These are phyloP conservation scores for Trichoderma atrobrunneum DNA, from an alignment of 2,329 filamentous ascomycete species.

Conservation along the genomic window DNA sequence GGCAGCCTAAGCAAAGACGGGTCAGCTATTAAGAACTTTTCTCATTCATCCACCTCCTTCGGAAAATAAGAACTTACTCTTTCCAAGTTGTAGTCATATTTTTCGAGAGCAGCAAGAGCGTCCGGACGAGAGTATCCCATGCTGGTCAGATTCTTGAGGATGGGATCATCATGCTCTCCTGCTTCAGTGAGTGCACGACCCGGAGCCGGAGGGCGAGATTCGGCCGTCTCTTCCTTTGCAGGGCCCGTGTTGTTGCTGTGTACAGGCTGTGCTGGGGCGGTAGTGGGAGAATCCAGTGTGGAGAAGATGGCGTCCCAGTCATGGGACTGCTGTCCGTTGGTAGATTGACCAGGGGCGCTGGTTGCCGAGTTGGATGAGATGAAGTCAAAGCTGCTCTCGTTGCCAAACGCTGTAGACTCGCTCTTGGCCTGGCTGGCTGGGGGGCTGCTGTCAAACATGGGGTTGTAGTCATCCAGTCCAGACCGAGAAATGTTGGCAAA, in stretches of 20 bases:
- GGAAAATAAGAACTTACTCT: slow-evolving; percentile 59
- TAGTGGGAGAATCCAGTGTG: slow-evolving; percentile 61
- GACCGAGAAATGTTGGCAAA: slow-evolving; percentile 72
- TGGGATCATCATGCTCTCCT: slow-evolving; percentile 84
- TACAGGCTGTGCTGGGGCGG: slow-evolving; percentile 27
- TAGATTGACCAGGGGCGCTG: slow-evolving; percentile 37
- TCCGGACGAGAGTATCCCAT: slow-evolving; percentile 82
- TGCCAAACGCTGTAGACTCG: slow-evolving; percentile 51
- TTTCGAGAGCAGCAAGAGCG: slow-evolving; percentile 79
- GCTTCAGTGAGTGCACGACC: slow-evolving; percentile 70
- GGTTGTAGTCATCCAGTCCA: slow-evolving; percentile 74
- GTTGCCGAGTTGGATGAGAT: slow-evolving; percentile 39
- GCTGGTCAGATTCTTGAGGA: slow-evolving; percentile 80
- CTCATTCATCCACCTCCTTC: not conserved
- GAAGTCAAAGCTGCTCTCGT: slow-evolving; percentile 60
- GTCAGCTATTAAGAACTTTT: not conserved
- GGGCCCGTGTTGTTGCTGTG: slow-evolving; percentile 3
- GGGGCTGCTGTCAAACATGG: slow-evolving; percentile 72
- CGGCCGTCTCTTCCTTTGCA: slow-evolving; percentile 21
- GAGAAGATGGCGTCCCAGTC: slow-evolving; percentile 97
- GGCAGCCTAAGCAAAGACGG: slow-evolving; percentile 42
- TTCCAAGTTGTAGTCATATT: slow-evolving; percentile 94
- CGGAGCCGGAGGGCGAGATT: slow-evolving; percentile 29
- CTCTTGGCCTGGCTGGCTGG: slow-evolving; percentile 53
- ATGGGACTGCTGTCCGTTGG: slow-evolving; percentile 49